Conservation (phyloP, 192 early-diverging fungal species). For the Coemansia sp. region DNA sequence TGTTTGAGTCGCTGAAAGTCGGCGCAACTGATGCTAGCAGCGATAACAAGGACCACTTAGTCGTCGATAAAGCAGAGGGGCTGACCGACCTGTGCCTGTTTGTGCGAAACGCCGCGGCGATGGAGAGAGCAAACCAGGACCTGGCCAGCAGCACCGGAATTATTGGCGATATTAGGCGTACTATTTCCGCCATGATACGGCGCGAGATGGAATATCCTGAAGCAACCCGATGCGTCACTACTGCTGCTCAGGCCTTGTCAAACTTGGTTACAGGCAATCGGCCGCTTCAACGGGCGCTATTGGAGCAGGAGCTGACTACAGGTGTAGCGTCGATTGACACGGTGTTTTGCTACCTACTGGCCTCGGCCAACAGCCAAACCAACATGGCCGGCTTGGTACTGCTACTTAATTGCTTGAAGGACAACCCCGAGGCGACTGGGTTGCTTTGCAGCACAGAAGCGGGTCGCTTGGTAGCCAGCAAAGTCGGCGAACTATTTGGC, state of each 20-base stretch:
- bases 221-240: slow-evolving; percentile 19
- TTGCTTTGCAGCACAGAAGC: slow-evolving; percentile 19
- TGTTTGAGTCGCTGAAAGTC: slow-evolving; percentile 12
- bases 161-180: slow-evolving; percentile 4
- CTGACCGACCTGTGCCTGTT: slow-evolving; percentile 30
- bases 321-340: neutral
- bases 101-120: slow-evolving; percentile 45
- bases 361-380: slow-evolving; percentile 22
- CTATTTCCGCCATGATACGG: neutral
- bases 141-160: neutral
- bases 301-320: slow-evolving; percentile 19
- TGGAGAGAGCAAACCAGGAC: slow-evolving; percentile 32
- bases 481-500: slow-evolving; percentile 40
- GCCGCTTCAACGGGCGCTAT: slow-evolving; percentile 8
- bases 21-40: neutral
- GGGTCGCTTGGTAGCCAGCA: slow-evolving; percentile 17
- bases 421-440: neutral
- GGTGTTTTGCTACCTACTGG: slow-evolving; percentile 22
- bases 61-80: neutral
- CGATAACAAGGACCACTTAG: neutral
- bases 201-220: slow-evolving; percentile 16
- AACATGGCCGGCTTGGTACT: slow-evolving; percentile 35
- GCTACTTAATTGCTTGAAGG: slow-evolving; percentile 39
- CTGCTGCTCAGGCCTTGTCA: slow-evolving; percentile 39
- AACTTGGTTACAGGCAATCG: slow-evolving; percentile 34